Percentiles rank a stretch among this genome's conserved stretches.
These are phyloP conservation scores for Solanum infundibuliforme DNA, from an alignment of 257 asterid species.

Conservation along the genomic window DNA sequence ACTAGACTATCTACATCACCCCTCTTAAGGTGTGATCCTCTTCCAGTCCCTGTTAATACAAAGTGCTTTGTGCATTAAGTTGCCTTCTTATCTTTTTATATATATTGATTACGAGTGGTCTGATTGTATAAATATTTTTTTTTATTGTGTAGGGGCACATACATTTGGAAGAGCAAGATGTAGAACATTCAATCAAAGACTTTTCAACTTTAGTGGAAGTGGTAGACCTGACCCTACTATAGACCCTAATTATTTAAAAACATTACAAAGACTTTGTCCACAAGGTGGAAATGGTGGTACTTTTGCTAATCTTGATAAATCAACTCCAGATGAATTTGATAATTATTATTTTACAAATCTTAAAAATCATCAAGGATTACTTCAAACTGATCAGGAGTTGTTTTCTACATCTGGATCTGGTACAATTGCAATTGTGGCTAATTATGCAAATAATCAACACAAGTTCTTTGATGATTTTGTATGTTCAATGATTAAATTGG, in stretches of 20 bases:
- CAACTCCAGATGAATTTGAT: conserved; percentile 50
- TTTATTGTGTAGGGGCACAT: conserved; percentile 39
- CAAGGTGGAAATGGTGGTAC: conserved; percentile 34
- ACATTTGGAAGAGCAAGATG: conserved; percentile 67
- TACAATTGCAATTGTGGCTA: conserved; percentile 33
- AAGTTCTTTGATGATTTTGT: conserved; percentile 48
- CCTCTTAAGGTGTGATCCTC: background rate
- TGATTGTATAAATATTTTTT: background rate
- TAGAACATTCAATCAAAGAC: conserved; percentile 36
- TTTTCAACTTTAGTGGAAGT: conserved; percentile 60
- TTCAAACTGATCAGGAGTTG: conserved; percentile 53
- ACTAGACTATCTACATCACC: background rate
- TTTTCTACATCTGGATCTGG: conserved; percentile 30
- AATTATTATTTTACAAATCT: conserved; percentile 53
- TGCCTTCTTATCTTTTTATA: no score
- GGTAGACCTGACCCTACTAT: conserved; percentile 61
- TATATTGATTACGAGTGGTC: background rate
- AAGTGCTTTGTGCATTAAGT: background rate
- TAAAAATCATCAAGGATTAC: conserved; percentile 45
- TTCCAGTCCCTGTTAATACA: fast-evolving
- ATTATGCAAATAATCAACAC: conserved; percentile 26
- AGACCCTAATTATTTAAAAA: conserved; percentile 22
- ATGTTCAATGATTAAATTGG: conserved; percentile 64
- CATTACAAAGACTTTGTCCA: conserved; percentile 46
- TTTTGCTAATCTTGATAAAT: conserved; percentile 46